A percentile compares a stretch with the other conserved stretches of the same genome.
Conservation (phyloP, 495 filamentous ascomycete genomes). For the Annulohypoxylon bovei region DNA sequence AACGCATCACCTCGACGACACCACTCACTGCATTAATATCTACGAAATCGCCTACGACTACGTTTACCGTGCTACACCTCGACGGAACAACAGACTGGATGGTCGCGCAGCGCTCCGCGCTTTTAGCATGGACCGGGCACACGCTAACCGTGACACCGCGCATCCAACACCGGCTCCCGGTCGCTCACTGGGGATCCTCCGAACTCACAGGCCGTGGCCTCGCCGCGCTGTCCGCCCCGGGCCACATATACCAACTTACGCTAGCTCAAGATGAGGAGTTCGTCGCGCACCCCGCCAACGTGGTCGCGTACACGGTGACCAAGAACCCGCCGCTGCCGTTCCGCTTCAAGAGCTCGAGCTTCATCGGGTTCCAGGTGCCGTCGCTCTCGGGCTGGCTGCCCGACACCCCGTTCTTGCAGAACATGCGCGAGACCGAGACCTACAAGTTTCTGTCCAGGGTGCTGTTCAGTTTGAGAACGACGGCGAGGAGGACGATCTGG, state of each 20-base stretch:
- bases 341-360: conserved; percentile 77
- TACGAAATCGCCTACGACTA: conserved; percentile 82
- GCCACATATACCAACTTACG: conserved; percentile 84
- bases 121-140: conserved; percentile 96
- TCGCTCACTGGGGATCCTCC: conserved; percentile 92
- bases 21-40: conserved; percentile 88
- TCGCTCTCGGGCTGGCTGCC: conserved; percentile 63
- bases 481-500: conserved; percentile 84
- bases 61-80: conserved; percentile 85
- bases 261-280: conserved; percentile 85
- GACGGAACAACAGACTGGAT: conserved; percentile 98
- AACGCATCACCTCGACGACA: conserved; percentile 83
- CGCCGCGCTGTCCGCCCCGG: conserved; percentile 81
- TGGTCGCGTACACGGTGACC: conserved; percentile 86
- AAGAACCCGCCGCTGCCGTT: conserved; percentile 80
- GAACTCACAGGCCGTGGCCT: conserved; percentile 87
- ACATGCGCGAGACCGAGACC: conserved; percentile 71
- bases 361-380: conserved; percentile 81
- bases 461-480: conserved; percentile 74
- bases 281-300: conserved; percentile 84
- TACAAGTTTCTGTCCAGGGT: conserved; percentile 73
- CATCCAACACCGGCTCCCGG: conserved; percentile 75
- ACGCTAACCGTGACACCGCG: conserved; percentile 78
- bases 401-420: conserved; percentile 72
- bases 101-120: conserved; percentile 80